Conservation (phyloP, 306 rosid genomes). For the Fragaria nilgerrensis region DNA sequence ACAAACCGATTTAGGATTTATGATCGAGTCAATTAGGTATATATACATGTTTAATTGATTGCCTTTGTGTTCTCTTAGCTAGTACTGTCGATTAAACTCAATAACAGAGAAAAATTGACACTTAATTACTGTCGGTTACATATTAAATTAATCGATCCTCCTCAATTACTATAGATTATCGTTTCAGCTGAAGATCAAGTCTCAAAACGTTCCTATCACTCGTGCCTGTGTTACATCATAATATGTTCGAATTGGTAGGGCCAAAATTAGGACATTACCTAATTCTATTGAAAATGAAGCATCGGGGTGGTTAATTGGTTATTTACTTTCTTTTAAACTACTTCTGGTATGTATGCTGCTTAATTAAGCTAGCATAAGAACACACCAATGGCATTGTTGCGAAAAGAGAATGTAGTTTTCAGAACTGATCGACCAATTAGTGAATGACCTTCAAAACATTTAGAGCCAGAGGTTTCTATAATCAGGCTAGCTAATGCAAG, state of each 20-base stretch:
- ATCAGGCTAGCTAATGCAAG: no score
- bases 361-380: background rate
- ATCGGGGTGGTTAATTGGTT: background rate
- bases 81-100: no score
- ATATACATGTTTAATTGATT: no score
- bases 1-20: no score
- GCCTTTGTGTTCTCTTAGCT: no score
- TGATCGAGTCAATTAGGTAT: no score
- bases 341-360: no score
- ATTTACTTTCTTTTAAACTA: background rate
- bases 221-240: background rate
- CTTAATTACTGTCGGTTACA: background rate
- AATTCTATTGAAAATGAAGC: background rate
- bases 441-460: no score
- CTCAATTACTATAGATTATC: constrained; percentile 5
- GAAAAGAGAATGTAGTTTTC: no score
- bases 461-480: no score
- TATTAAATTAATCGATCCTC: background rate
- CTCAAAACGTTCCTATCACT: background rate
- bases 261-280: background rate
- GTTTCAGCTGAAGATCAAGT: background rate
- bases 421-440: no score
- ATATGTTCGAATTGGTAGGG: background rate
- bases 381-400: background rate
- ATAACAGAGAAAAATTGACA: background rate